These are phyloP conservation scores for Leccinum subgranulosum DNA, from an alignment of 768 basidiomycete species.

Conservation along the genomic window DNA sequence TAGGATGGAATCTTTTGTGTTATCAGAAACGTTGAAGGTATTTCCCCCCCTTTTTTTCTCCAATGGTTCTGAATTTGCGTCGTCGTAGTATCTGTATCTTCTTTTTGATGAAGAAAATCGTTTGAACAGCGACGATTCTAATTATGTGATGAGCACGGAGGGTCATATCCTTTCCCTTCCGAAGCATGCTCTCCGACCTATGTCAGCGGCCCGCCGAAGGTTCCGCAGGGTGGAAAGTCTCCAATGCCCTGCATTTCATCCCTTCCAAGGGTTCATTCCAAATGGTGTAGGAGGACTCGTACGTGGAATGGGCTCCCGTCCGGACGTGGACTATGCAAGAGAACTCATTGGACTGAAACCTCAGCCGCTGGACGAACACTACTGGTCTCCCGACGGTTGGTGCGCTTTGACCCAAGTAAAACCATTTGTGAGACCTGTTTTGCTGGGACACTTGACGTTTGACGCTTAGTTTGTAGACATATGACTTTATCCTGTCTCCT, in stretches of 20 bases:
- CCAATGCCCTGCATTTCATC: constrained; percentile 71
- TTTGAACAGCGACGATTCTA: constrained; percentile 72
- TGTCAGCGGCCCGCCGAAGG: constrained; percentile 56
- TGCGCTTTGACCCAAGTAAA: constrained; percentile 70
- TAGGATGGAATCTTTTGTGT: constrained; percentile 95
- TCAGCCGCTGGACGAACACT: constrained; percentile 45
- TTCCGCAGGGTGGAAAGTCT: constrained; percentile 61
- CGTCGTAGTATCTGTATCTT: constrained; percentile 79
- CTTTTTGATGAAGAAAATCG: constrained; percentile 86
- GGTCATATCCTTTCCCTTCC: constrained; percentile 83
- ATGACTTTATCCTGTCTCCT: constrained; percentile 76
- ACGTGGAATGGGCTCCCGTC: constrained; percentile 66
- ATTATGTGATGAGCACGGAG: constrained; percentile 93
- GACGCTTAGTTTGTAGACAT: constrained; percentile 41
- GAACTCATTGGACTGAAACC: constrained; percentile 56
- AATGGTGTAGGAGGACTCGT: constrained; percentile 45
- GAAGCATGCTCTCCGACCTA: constrained; percentile 47
- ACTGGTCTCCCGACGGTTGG: constrained; percentile 72
- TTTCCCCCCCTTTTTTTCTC: background rate
- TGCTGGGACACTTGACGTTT: background rate
- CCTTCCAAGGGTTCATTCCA: constrained; percentile 35
- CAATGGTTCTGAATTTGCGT: constrained; percentile 1
- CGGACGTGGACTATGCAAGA: constrained; percentile 80
- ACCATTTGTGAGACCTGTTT: constrained; percentile 53
- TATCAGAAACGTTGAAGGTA: constrained; percentile 91